Evolutionary conservation across 1,284 basidiomycete species (phyloP).

Genomic region (Cryptococcus sp.): DNA sequence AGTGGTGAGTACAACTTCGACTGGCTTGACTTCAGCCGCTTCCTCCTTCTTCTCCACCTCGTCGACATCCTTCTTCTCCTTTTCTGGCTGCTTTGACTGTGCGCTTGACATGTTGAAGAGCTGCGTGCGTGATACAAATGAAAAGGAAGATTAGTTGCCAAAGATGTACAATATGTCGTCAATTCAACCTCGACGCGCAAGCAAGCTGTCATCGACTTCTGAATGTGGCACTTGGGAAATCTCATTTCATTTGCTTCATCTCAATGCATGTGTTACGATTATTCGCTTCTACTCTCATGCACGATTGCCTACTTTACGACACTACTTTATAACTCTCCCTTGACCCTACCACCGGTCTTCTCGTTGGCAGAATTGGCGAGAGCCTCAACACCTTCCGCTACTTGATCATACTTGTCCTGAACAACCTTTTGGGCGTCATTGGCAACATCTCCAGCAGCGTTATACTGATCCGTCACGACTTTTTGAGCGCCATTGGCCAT

Average conservation of each 20-base stretch:
- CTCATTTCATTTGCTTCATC: too few relatives aligned
- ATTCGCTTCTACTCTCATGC: too few relatives aligned
- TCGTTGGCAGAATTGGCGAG: conserved; percentile 25
- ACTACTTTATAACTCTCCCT: conserved; percentile 24
- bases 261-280: too few relatives aligned
- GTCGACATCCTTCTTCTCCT: conserved; percentile 11
- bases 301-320: neutral
- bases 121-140: neutral
- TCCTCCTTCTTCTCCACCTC: conserved; percentile 20
- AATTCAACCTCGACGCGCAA: conserved; percentile 6
- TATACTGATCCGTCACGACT: neutral
- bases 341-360: conserved; percentile 18
- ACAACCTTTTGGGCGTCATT: neutral
- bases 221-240: too few relatives aligned
- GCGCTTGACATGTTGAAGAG: neutral
- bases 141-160: neutral
- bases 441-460: conserved; percentile 7
- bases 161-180: conserved; percentile 2
- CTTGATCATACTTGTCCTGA: conserved; percentile 15
- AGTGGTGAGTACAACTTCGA: conserved; percentile 17
- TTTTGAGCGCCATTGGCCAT: neutral
- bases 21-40: conserved; percentile 8
- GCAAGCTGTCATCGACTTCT: neutral
- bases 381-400: conserved; percentile 17
- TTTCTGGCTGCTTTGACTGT: conserved; percentile 1